A percentile compares a stretch with the other conserved stretches of the same genome.
phyloP scores from a whole-genome alignment of 495 filamentous ascomycete genomes.

The Trichoderma reesei region DNA sequence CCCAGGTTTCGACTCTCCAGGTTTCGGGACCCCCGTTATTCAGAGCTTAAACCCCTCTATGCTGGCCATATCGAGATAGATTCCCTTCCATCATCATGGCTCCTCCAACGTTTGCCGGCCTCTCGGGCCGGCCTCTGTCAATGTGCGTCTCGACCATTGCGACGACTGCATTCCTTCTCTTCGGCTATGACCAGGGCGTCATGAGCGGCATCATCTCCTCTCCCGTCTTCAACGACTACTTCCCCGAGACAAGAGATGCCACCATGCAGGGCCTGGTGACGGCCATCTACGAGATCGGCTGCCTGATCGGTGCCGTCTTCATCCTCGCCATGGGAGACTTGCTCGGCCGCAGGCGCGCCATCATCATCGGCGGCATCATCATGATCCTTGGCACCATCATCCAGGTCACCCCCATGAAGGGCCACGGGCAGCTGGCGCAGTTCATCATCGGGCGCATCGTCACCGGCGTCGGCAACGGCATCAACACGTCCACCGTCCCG shows the following conservation, averaged over 20 bases:
- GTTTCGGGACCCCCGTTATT: neutral
- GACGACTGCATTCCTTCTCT: conserved; percentile 65
- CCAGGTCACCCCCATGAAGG: conserved; percentile 36
- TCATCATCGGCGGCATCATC: conserved; percentile 48
- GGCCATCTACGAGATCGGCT: conserved; percentile 59
- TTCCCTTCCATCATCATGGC: conserved; percentile 23
- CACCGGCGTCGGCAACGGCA: conserved; percentile 55
- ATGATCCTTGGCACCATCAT: conserved; percentile 50
- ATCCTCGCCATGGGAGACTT: conserved; percentile 53
- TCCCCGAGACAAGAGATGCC: conserved; percentile 49
- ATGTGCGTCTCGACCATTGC: conserved; percentile 55
- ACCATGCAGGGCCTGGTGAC: conserved; percentile 40
- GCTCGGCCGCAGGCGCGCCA: conserved; percentile 50
- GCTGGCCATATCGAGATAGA: no score
- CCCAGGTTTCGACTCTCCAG: neutral
- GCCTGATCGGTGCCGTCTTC: conserved; percentile 56
- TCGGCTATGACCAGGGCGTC: conserved; percentile 58
- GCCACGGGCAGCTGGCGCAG: conserved; percentile 44
- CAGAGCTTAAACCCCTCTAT: neutral
- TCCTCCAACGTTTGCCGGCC: conserved; percentile 46
- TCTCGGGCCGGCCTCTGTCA: conserved; percentile 54
- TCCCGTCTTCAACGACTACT: conserved; percentile 56
- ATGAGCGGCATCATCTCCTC: conserved; percentile 80
- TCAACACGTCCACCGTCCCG: conserved; percentile 43
- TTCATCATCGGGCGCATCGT: conserved; percentile 55